A percentile compares a stretch with the other conserved stretches of the same genome.
Conservation (phyloP, 805 yeast genomes). For the Cyberlindnera saturnus region DNA sequence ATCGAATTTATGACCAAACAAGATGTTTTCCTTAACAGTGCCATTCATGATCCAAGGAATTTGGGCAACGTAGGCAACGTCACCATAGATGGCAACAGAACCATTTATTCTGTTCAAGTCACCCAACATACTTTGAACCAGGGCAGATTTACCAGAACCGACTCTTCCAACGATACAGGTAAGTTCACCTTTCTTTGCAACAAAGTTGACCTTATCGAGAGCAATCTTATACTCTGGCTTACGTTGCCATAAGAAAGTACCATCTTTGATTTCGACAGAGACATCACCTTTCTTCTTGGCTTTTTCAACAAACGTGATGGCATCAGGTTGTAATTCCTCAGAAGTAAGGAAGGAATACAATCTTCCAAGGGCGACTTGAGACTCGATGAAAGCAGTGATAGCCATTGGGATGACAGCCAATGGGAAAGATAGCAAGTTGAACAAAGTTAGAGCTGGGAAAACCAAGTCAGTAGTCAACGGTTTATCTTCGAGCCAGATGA, state of each 20-base stretch:
- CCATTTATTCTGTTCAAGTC: constrained; percentile 77
- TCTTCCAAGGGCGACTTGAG: constrained; percentile 77
- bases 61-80: constrained; percentile 85
- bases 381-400: constrained; percentile 78
- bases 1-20: constrained; percentile 85
- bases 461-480: constrained; percentile 88
- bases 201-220: constrained; percentile 53
- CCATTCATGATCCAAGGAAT: constrained; percentile 98
- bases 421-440: constrained; percentile 87
- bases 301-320: constrained; percentile 46
- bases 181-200: constrained; percentile 68
- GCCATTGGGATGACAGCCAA: constrained; percentile 89
- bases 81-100: constrained; percentile 63
- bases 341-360: constrained; percentile 65
- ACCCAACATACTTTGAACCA: constrained; percentile 75
- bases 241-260: constrained; percentile 76
- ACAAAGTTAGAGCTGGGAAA: constrained; percentile 83
- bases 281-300: constrained; percentile 57
- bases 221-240: constrained; percentile 66
- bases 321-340: constrained; percentile 79
- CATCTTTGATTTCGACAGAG: constrained; percentile 55
- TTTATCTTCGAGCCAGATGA: constrained; percentile 48
- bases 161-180: constrained; percentile 86
- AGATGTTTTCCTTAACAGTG: constrained; percentile 80
- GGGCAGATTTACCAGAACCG: constrained; percentile 85